These are phyloP conservation scores for Phalaenopsis aphrodite DNA, from an alignment of 106 monocot species.

Conservation along the genomic window DNA sequence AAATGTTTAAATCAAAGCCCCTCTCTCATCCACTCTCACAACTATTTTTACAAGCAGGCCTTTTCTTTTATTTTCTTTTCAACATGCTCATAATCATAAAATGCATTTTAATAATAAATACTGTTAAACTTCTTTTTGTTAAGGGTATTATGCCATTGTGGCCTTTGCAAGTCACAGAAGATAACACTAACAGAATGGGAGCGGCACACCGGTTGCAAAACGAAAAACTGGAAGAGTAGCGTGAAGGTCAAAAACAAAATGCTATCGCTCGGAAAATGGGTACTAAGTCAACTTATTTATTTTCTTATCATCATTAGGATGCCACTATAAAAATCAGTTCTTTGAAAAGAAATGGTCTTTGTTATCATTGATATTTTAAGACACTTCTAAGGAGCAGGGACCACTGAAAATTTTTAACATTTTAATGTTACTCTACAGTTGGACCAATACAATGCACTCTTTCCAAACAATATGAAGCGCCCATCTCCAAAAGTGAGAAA, in stretches of 20 bases:
- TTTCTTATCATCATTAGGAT: slow-evolving; percentile 5
- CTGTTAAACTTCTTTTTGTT: slow-evolving; percentile 1
- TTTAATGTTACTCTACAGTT: slow-evolving; percentile 32
- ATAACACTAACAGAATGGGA: slow-evolving; percentile 73
- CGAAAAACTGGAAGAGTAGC: slow-evolving; percentile 82
- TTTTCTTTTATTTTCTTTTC: not conserved
- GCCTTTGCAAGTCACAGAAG: slow-evolving; percentile 53
- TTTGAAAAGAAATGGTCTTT: not conserved
- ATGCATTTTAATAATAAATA: not conserved
- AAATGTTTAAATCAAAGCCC: too few species aligned
- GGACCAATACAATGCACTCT: slow-evolving; percentile 31
- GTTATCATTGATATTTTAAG: not conserved
- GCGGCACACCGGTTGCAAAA: slow-evolving; percentile 84
- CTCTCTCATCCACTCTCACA: too few species aligned
- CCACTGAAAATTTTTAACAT: not conserved
- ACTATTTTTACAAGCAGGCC: not conserved
- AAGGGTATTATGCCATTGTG: slow-evolving; percentile 75
- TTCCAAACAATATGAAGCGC: slow-evolving; percentile 30
- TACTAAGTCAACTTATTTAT: not conserved
- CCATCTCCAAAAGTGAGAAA: slow-evolving; percentile 45
- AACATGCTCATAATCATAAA: not conserved
- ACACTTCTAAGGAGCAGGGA: not conserved
- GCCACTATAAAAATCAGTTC: not conserved
- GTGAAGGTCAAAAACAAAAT: slow-evolving; percentile 67
- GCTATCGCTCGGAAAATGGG: slow-evolving; percentile 75